Evolutionary conservation across 805 yeast genomes (phyloP).

Genomic region (Candida ulmi): DNA sequence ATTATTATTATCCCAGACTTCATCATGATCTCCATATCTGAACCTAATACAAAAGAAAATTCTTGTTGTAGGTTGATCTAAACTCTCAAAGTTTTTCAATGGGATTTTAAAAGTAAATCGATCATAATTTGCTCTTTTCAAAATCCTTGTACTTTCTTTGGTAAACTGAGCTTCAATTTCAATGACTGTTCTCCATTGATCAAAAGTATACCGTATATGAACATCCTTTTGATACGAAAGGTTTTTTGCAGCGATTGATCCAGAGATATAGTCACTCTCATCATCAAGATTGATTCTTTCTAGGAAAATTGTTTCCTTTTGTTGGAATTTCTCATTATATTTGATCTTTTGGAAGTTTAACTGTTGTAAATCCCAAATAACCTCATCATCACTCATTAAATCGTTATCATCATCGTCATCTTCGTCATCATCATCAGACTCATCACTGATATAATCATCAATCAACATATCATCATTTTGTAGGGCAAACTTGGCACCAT

Average conservation of each 20-base stretch:
- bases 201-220: slow-evolving; percentile 66
- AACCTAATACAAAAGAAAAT: slow-evolving; percentile 44
- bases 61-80: slow-evolving; percentile 10
- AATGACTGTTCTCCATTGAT: slow-evolving; percentile 71
- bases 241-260: slow-evolving; percentile 77
- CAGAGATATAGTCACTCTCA: slow-evolving; percentile 53
- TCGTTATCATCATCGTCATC: slow-evolving; percentile 9
- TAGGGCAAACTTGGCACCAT: slow-evolving; percentile 19
- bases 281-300: slow-evolving; percentile 57
- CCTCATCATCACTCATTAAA: slow-evolving; percentile 4
- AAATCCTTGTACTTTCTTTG: slow-evolving; percentile 41
- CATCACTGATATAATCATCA: slow-evolving; percentile 19
- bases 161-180: slow-evolving; percentile 62
- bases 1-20: slow-evolving; percentile 76
- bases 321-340: slow-evolving; percentile 38
- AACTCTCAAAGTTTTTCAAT: slow-evolving; percentile 28
- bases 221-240: slow-evolving; percentile 63
- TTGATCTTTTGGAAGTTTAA: slow-evolving; percentile 39
- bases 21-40: slow-evolving; percentile 37
- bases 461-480: slow-evolving; percentile 9
- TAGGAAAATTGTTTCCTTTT: slow-evolving; percentile 42
- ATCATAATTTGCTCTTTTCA: slow-evolving; percentile 53
- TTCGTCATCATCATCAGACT: slow-evolving; percentile 15
- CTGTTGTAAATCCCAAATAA: slow-evolving; percentile 40
- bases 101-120: slow-evolving; percentile 64